Evolutionary conservation across 2,329 filamentous ascomycete species (phyloP).

Genomic region (Diaporthe velutina): DNA sequence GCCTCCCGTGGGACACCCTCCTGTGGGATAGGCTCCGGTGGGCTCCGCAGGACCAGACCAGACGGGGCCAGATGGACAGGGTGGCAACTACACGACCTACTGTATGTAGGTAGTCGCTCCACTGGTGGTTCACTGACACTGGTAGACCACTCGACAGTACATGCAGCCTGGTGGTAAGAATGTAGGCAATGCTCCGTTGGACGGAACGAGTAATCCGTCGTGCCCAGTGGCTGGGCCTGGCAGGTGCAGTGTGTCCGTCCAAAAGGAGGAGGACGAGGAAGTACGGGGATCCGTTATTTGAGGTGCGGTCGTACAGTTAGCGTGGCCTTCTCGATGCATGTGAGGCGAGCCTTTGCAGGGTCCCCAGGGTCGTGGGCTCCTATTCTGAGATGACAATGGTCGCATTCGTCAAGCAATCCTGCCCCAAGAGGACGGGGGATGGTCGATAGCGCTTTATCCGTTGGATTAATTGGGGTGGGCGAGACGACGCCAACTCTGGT

Average conservation of each 20-base stretch:
- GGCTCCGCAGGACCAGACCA: constrained; percentile 7
- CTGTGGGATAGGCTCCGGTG: too few relatives aligned
- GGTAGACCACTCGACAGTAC: background rate
- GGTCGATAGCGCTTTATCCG: constrained; percentile 10
- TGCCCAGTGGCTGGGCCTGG: constrained; percentile 19
- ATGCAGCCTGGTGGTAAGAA: constrained; percentile 12
- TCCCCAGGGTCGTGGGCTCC: background rate
- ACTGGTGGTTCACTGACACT: background rate
- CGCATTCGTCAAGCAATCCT: constrained; percentile 13
- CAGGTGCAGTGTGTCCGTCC: background rate
- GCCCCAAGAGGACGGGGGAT: background rate
- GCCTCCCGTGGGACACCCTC: too few relatives aligned
- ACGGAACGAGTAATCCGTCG: constrained; percentile 30
- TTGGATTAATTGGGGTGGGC: constrained; percentile 4
- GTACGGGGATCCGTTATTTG: constrained; percentile 23
- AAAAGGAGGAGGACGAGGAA: background rate
- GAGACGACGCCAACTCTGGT: background rate
- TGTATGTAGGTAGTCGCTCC: background rate
- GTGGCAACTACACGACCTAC: constrained; percentile 4
- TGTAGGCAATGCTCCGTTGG: constrained; percentile 20
- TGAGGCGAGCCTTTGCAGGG: constrained; percentile 20
- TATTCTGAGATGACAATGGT: constrained; percentile 9
- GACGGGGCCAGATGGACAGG: constrained; percentile 9
- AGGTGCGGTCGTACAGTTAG: constrained; percentile 11
- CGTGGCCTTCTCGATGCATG: constrained; percentile 7